A percentile compares a stretch with the other conserved stretches of the same genome.
Evolutionary conservation across 805 yeast genomes (phyloP).

Genomic region (Kockiozyma suomiensis): DNA sequence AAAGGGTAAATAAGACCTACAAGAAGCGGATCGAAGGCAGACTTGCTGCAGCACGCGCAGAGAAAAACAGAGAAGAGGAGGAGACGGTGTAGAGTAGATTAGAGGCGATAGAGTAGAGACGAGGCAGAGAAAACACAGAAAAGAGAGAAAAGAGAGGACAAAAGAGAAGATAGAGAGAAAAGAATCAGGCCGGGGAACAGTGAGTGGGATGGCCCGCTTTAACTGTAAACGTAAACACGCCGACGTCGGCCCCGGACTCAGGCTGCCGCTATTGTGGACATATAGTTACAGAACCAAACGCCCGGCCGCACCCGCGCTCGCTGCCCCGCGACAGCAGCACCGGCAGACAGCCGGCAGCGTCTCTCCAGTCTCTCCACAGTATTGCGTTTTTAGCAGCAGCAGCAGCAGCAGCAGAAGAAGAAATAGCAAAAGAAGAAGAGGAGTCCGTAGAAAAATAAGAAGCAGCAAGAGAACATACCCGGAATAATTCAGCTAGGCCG

Average conservation of each 20-base stretch:
- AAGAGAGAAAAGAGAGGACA: background rate
- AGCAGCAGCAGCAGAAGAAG: too few species aligned
- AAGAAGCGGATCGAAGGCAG: too few species aligned
- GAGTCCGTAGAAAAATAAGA: background rate
- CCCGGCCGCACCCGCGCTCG: too few species aligned
- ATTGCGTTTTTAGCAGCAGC: too few species aligned
- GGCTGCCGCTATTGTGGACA: background rate
- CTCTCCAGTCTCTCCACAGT: too few species aligned
- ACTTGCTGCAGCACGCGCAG: background rate
- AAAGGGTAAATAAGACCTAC: background rate
- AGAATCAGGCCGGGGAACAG: background rate
- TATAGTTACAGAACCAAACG: too few species aligned
- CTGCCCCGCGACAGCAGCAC: too few species aligned
- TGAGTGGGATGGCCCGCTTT: conserved; percentile 11
- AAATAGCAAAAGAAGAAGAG: too few species aligned
- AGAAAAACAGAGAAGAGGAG: too few species aligned
- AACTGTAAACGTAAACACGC: conserved; percentile 12
- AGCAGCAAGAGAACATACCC: background rate
- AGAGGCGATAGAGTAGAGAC: background rate
- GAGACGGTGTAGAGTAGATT: too few species aligned
- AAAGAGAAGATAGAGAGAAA: background rate
- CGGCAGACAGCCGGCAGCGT: too few species aligned
- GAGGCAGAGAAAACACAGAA: background rate
- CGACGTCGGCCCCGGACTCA: conserved; percentile 4
- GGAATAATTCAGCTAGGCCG: background rate